phyloP scores from a whole-genome alignment of 768 basidiomycete genomes.

The Dioszegia crocea region DNA sequence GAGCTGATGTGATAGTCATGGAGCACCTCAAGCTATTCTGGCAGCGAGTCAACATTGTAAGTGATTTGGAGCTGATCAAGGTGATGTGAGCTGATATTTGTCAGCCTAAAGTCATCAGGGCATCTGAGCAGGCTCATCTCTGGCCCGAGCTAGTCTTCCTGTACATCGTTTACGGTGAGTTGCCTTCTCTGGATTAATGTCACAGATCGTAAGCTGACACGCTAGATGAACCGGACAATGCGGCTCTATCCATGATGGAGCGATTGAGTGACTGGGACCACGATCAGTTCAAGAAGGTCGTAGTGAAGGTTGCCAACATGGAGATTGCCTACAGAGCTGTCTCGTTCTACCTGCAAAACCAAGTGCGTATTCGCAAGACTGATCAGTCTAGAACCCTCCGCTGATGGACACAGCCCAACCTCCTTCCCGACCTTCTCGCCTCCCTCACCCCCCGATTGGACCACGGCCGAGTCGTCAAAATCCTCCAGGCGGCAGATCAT shows the following conservation, averaged over 20 bases:
- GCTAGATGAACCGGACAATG: slow-evolving; percentile 68
- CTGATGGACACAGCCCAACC: slow-evolving; percentile 69
- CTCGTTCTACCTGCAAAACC: slow-evolving; percentile 37
- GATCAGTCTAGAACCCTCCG: too few species aligned
- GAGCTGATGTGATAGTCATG: slow-evolving; percentile 64
- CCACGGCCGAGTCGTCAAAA: slow-evolving; percentile 88
- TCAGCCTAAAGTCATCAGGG: slow-evolving; percentile 90
- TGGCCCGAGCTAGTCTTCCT: slow-evolving; percentile 99
- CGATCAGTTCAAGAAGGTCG: slow-evolving; percentile 98
- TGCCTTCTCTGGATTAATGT: slow-evolving; percentile 47
- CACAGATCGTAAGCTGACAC: slow-evolving; percentile 9
- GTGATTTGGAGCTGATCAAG: slow-evolving; percentile 10
- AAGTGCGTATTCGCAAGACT: too few species aligned
- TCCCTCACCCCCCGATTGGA: slow-evolving; percentile 92
- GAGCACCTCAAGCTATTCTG: slow-evolving; percentile 93
- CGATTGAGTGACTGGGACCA: slow-evolving; percentile 99
- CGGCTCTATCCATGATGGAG: slow-evolving; percentile 97
- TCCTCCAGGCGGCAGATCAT: slow-evolving; percentile 77
- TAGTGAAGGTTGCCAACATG: slow-evolving; percentile 92
- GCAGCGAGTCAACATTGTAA: slow-evolving; percentile 77
- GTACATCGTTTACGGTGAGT: slow-evolving; percentile 98
- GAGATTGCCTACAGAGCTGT: slow-evolving; percentile 93
- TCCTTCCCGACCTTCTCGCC: slow-evolving; percentile 87
- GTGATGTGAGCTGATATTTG: not conserved
- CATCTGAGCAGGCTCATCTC: slow-evolving; percentile 90